Percentiles rank a stretch among this genome's conserved stretches.
Conservation (phyloP, 345 rosid species). For the Dipteronia dyeriana region DNA sequence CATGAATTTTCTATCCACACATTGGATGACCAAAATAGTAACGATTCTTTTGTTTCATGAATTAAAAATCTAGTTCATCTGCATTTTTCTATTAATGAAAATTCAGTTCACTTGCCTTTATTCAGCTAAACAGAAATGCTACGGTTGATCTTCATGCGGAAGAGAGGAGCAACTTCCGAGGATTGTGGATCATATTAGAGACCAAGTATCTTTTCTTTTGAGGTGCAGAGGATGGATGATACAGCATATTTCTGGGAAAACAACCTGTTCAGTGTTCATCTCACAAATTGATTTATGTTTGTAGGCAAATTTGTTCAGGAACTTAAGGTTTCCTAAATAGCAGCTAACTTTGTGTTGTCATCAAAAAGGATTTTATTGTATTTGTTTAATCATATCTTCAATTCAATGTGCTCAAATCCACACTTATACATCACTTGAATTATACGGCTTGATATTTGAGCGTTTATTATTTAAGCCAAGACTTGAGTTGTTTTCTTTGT, state of each 20-base stretch:
- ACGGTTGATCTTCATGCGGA: background rate
- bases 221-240: constrained; percentile 6
- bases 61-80: background rate
- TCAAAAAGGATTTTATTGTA: background rate
- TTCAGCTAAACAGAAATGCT: constrained; percentile 1
- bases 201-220: background rate
- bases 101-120: background rate
- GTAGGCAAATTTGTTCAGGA: constrained; percentile 16
- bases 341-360: background rate
- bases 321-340: background rate
- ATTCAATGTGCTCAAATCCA: background rate
- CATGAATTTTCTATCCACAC: background rate
- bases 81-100: background rate
- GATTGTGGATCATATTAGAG: background rate
- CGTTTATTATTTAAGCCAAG: too few relatives aligned
- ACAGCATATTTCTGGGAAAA: background rate
- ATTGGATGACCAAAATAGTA: background rate
- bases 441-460: background rate
- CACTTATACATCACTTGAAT: background rate
- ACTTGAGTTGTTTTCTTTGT: background rate
- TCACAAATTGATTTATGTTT: background rate
- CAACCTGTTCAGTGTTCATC: background rate
- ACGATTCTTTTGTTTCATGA: background rate
- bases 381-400: background rate
- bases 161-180: background rate